A percentile compares a stretch with the other conserved stretches of the same genome.
Conservation (phyloP, 768 basidiomycete genomes). For the Collybiopsis confluens region DNA sequence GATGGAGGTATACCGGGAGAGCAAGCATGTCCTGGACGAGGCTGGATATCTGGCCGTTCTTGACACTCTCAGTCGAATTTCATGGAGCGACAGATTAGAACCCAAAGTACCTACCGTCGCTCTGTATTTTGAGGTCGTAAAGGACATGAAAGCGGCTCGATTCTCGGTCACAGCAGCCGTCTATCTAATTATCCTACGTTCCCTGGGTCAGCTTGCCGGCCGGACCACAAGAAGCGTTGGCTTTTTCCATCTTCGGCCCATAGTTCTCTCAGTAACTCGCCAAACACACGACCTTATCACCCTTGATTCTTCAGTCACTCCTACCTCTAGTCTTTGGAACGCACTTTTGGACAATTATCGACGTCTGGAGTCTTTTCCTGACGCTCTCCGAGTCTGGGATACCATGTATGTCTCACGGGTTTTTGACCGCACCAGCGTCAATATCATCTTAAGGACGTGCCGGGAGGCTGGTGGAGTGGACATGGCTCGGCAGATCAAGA, state of each 20-base stretch:
- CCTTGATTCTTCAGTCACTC: slow-evolving; percentile 73
- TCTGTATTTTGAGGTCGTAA: slow-evolving; percentile 72
- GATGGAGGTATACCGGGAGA: slow-evolving; percentile 52
- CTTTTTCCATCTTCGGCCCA: background rate
- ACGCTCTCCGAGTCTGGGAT: slow-evolving; percentile 81
- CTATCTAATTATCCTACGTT: slow-evolving; percentile 65
- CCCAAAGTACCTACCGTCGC: slow-evolving; percentile 38
- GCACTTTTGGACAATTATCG: slow-evolving; percentile 89
- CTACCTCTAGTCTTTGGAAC: slow-evolving; percentile 71
- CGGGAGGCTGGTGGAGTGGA: slow-evolving; percentile 51
- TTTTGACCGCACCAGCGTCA: slow-evolving; percentile 63
- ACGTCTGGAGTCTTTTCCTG: slow-evolving; percentile 64
- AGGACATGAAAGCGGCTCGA: slow-evolving; percentile 73
- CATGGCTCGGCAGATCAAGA: slow-evolving; percentile 52
- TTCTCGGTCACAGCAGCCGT: slow-evolving; percentile 51
- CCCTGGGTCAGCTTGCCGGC: slow-evolving; percentile 42
- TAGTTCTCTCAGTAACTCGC: slow-evolving; percentile 30
- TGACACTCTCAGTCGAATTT: slow-evolving; percentile 55
- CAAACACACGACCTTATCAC: slow-evolving; percentile 72
- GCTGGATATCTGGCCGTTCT: slow-evolving; percentile 63
- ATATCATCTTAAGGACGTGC: slow-evolving; percentile 84
- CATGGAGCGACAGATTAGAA: slow-evolving; percentile 34
- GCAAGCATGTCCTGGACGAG: slow-evolving; percentile 43
- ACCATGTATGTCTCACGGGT: slow-evolving; percentile 54
- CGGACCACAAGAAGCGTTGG: slow-evolving; percentile 11